Conservation (phyloP, 257 asterid genomes). For the Mentha longifolia region DNA sequence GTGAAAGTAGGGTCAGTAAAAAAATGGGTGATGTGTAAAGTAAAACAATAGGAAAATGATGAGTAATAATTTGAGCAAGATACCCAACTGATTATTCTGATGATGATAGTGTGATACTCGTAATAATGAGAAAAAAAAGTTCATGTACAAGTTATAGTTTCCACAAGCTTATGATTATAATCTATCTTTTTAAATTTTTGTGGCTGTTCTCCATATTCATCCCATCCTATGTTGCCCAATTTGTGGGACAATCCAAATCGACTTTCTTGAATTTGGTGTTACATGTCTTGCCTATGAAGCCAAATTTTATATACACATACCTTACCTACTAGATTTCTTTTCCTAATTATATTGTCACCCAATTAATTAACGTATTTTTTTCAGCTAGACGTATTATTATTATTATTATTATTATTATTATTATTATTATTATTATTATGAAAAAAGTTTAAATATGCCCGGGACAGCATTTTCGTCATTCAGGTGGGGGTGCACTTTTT, state of each 20-base stretch:
- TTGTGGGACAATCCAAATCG: slow-evolving; percentile 38
- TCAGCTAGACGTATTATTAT: no score
- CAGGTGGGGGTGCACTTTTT: no score
- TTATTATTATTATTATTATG: no score
- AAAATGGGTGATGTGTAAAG: slow-evolving; percentile 45
- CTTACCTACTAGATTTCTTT: background rate
- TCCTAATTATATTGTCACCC: background rate
- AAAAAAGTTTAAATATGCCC: no score
- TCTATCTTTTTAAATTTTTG: slow-evolving; percentile 39
- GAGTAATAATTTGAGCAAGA: slow-evolving; percentile 76
- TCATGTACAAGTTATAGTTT: slow-evolving; percentile 46
- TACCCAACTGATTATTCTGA: slow-evolving; percentile 65
- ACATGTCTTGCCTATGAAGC: slow-evolving; percentile 41
- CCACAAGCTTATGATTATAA: slow-evolving; percentile 60
- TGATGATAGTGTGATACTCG: slow-evolving; percentile 51
- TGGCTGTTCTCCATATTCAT: slow-evolving; percentile 75
- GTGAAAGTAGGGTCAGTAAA: slow-evolving; percentile 53
- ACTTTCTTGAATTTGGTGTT: slow-evolving; percentile 38
- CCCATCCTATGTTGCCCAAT: slow-evolving; percentile 43
- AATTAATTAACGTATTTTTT: background rate
- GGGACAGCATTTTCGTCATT: no score
- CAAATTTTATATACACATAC: slow-evolving; percentile 15
- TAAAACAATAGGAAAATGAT: slow-evolving; percentile 69
- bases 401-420: no score
- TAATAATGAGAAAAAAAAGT: slow-evolving; percentile 57